These are phyloP conservation scores for Wickerhamomyces pijperi DNA, from an alignment of 805 yeast genomes.

Conservation along the genomic window DNA sequence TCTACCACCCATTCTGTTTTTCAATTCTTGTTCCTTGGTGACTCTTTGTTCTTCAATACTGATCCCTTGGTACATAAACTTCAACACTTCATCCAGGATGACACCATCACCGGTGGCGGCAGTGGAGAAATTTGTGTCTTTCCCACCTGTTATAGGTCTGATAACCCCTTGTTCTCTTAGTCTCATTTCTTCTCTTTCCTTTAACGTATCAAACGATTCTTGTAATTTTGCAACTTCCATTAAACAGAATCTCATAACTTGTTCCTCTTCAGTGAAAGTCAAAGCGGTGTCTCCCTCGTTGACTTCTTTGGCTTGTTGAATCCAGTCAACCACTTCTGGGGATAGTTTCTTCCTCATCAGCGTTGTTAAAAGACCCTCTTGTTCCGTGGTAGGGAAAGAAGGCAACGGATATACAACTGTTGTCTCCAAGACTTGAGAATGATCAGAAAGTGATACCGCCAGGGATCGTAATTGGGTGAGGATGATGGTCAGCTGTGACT, in stretches of 20 bases:
- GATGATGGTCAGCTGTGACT: conserved; percentile 74
- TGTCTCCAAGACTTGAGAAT: conserved; percentile 43
- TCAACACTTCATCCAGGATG: conserved; percentile 27
- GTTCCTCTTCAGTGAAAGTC: conserved; percentile 37
- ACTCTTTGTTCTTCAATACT: conserved; percentile 5
- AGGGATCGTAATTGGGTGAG: conserved; percentile 74
- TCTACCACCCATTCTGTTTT: not conserved
- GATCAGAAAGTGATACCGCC: conserved; percentile 54
- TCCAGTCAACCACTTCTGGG: conserved; percentile 90
- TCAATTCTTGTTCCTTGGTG: not conserved
- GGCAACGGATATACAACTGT: conserved; percentile 81
- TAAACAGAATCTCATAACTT: conserved; percentile 60
- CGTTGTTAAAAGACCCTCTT: conserved; percentile 75
- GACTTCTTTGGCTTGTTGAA: conserved; percentile 32
- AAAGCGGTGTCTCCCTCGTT: conserved; percentile 7
- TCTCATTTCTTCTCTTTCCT: conserved; percentile 7
- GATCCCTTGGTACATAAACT: conserved; percentile 35
- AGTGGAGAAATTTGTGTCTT: too few relatives aligned
- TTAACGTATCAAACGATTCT: too few relatives aligned
- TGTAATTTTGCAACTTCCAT: conserved; percentile 23
- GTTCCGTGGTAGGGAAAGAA: conserved; percentile 74
- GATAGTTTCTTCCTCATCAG: conserved; percentile 75
- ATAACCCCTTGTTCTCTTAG: conserved; percentile 40
- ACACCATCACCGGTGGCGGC: too few relatives aligned
- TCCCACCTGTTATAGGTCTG: conserved; percentile 40